Conservation (phyloP, 2,329 filamentous ascomycete species). For the Neophaeococcomyces mojaviensis region DNA sequence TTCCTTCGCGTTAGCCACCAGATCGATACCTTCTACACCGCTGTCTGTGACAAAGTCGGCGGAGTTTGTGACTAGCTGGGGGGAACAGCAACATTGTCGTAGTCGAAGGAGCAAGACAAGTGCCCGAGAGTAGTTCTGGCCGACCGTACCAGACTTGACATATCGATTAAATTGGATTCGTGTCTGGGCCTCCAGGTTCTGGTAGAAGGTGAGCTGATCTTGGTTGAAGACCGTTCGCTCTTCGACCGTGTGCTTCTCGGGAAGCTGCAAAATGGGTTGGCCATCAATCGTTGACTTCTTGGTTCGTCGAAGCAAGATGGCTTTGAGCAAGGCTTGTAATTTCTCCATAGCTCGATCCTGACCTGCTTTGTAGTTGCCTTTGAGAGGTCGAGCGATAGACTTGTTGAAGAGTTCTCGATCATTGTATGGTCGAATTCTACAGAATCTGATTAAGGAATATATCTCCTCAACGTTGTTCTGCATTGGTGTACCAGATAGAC, state of each 20-base stretch:
- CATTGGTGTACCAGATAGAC: slow-evolving; percentile 76
- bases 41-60: slow-evolving; percentile 53
- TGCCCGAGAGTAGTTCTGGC: slow-evolving; percentile 69
- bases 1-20: slow-evolving; percentile 55
- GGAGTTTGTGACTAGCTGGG: slow-evolving; percentile 49
- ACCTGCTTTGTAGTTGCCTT: slow-evolving; percentile 44
- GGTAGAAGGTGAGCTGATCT: slow-evolving; percentile 60
- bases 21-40: slow-evolving; percentile 41
- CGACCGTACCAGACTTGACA: slow-evolving; percentile 56
- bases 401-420: slow-evolving; percentile 54
- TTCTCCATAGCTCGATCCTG: slow-evolving; percentile 55
- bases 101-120: slow-evolving; percentile 71
- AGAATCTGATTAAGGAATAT: slow-evolving; percentile 68
- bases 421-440: slow-evolving; percentile 68
- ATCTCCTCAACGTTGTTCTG: slow-evolving; percentile 79
- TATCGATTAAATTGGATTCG: slow-evolving; percentile 71
- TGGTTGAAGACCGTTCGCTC: slow-evolving; percentile 59
- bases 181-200: slow-evolving; percentile 57
- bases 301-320: slow-evolving; percentile 72
- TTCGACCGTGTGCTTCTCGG: slow-evolving; percentile 55
- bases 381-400: slow-evolving; percentile 47
- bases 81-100: slow-evolving; percentile 75
- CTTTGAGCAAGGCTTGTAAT: slow-evolving; percentile 68
- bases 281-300: slow-evolving; percentile 75
- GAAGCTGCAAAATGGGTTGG: slow-evolving; percentile 63